Evolutionary conservation across 495 filamentous ascomycete genomes (phyloP).

Genomic region (Podospora pseudocomata): DNA sequence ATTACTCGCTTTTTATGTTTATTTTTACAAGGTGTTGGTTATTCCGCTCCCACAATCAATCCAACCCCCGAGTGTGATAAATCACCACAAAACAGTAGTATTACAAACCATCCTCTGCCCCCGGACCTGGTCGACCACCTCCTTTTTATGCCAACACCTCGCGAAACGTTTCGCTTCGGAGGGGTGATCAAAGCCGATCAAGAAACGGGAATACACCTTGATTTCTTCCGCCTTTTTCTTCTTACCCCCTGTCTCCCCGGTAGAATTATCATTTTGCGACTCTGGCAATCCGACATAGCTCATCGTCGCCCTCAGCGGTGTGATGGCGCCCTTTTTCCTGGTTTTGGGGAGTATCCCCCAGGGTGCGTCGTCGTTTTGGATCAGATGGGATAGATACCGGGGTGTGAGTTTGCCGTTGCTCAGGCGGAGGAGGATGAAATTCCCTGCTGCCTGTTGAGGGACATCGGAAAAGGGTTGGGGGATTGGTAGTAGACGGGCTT

Average conservation of each 20-base stretch:
- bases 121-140: background rate
- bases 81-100: constrained; percentile 1
- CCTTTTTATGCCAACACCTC: background rate
- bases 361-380: background rate
- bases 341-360: background rate
- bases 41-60: background rate
- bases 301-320: background rate
- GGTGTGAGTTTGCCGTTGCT: background rate
- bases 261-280: background rate
- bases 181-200: background rate
- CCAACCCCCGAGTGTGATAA: background rate
- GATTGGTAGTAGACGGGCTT: background rate
- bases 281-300: background rate
- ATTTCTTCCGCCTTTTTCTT: background rate
- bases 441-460: background rate
- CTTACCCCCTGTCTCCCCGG: background rate
- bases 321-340: background rate
- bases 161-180: background rate
- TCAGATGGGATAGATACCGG: background rate
- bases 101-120: background rate
- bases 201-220: background rate
- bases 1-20: too few species aligned
- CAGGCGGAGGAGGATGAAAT: background rate
- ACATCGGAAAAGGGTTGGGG: background rate
- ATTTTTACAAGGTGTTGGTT: background rate